Evolutionary conservation across 371 early-diverging fungal genomes (phyloP), one percentile per base, ranked within the genome.

Genomic region (Sporodiniella umbellata): DNA sequence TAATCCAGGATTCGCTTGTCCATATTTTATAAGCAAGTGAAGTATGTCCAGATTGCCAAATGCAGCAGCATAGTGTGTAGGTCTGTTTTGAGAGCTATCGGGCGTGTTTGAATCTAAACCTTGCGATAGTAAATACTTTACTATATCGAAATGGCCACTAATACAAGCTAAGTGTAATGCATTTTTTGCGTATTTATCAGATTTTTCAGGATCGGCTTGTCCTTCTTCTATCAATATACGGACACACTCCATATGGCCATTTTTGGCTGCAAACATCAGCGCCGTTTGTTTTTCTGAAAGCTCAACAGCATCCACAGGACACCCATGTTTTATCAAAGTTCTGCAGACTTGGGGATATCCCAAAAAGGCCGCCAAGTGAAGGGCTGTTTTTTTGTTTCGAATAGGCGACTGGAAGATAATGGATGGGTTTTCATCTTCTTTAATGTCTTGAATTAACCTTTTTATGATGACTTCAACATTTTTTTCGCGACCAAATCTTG

Each of bases 311-410:
- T 79, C 75, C 6, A 75, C 55, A 4, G 67, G 64, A 2, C 80
- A 79, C 33, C 77, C 72, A n/a, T 60, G 53, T 18, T 71, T 64
- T 6, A 84, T 49, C 26, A 84, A 52, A 10, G 50, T 56, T 6
- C 54, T 42, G 28, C 81, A 78, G 3, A 70, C 68, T 15, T 80
- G 68, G 3, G 66, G 21, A 45, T 76, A 78, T 12, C 81, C 81
- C 58, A 63, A 72, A 33, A 68, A 71, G 1, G 82, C 75, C 15
- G 83, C 85, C 53, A 66, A 82, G 53, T 84, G 85, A 1, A 84
- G 51, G 8, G 78, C 70, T 1, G 74, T 76, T 54, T 66, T 69
- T 42, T 62, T 74, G 42, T 70, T 60, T 6, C 59, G 56, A n/a
- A 76, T 43, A 35, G 69, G 44, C 1, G 81, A 74, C 0, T 75